Evolutionary conservation across 2,329 filamentous ascomycete genomes (phyloP).

Genomic region (Colletotrichum sp.): DNA sequence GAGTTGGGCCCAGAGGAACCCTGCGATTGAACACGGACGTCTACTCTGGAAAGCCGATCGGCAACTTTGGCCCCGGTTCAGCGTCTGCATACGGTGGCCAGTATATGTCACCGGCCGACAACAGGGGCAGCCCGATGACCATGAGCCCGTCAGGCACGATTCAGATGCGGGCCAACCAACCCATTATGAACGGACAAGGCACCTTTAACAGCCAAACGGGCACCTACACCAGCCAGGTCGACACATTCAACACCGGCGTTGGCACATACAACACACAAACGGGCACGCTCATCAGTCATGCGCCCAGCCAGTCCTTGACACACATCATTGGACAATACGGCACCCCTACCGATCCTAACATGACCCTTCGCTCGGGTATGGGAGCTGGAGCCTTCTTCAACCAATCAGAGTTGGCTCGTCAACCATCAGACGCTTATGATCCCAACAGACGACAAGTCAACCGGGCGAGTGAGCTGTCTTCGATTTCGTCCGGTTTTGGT

Average conservation of each 20-base stretch:
- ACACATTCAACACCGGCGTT: background rate
- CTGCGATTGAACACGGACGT: slow-evolving; percentile 27
- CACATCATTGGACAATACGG: slow-evolving; percentile 10
- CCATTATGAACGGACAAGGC: background rate
- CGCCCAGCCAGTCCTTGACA: slow-evolving; percentile 12
- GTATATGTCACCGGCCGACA: slow-evolving; percentile 17
- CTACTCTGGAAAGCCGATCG: slow-evolving; percentile 15
- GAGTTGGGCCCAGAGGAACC: slow-evolving; percentile 17
- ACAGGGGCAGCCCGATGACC: slow-evolving; percentile 9
- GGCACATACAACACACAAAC: slow-evolving; percentile 1
- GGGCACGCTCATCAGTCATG: slow-evolving; percentile 24
- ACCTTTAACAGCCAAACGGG: slow-evolving; percentile 1
- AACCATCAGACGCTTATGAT: slow-evolving; percentile 40
- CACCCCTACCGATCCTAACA: slow-evolving; percentile 24
- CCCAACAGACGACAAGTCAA: slow-evolving; percentile 38
- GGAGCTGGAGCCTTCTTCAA: slow-evolving; percentile 42
- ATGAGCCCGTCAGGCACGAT: slow-evolving; percentile 12
- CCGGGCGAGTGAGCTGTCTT: slow-evolving; percentile 58
- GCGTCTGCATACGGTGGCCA: background rate
- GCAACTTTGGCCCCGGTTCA: background rate
- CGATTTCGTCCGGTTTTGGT: slow-evolving; percentile 68
- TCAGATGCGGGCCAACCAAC: slow-evolving; percentile 1
- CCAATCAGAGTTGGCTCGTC: slow-evolving; percentile 41
- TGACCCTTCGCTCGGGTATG: slow-evolving; percentile 38
- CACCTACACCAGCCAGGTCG: background rate